Percentiles rank a stretch among this genome's conserved stretches.
Conservation (phyloP, 1,284 basidiomycete genomes). For the Irpex rosettiformis region DNA sequence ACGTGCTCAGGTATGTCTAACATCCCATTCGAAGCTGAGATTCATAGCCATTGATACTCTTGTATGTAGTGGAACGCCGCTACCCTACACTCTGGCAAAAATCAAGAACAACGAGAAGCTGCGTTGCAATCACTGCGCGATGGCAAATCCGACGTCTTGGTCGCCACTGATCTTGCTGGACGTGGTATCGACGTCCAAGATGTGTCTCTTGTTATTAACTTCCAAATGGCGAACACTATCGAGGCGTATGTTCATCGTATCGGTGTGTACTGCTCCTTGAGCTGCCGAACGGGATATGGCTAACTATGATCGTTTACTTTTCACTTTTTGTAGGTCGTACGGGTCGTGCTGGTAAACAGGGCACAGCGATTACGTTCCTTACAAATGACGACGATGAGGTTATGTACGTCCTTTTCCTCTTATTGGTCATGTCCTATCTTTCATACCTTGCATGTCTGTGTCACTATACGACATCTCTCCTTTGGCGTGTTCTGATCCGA, state of each 20-base stretch:
- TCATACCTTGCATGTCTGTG: too few species aligned
- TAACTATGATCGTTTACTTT: neutral
- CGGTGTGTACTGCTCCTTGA: too few species aligned
- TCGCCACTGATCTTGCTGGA: constrained; percentile 96
- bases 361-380: constrained; percentile 92
- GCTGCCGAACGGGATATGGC: too few species aligned
- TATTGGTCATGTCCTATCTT: neutral
- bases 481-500: neutral
- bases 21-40: constrained; percentile 5
- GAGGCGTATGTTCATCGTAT: constrained; percentile 98
- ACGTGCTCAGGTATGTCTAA: constrained; percentile 66
- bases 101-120: constrained; percentile 94
- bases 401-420: constrained; percentile 60
- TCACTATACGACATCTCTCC: neutral
- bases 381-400: constrained; percentile 96
- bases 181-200: constrained; percentile 98
- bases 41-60: constrained; percentile 11
- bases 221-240: constrained; percentile 94
- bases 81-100: constrained; percentile 95
- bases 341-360: constrained; percentile 94
- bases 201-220: constrained; percentile 95
- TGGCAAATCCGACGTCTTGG: constrained; percentile 82
- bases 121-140: constrained; percentile 83
- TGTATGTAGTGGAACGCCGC: constrained; percentile 72
- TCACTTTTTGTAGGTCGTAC: constrained; percentile 67